phyloP scores from a whole-genome alignment of 2,329 filamentous ascomycete species.

The Exserohilum turcica region DNA sequence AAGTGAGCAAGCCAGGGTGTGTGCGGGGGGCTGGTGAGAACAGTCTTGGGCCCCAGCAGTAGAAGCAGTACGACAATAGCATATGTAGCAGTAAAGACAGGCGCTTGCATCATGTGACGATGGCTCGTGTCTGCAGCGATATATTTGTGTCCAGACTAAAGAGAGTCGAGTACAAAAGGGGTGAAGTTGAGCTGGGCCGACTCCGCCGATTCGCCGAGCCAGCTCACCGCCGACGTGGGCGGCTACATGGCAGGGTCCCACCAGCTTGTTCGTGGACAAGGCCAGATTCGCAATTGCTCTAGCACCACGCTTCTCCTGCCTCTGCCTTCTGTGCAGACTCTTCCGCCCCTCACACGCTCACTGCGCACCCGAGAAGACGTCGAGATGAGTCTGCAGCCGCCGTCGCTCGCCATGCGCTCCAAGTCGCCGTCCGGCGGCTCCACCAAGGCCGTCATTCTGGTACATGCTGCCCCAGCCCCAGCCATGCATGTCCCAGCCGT shows the following conservation, averaged over 20 bases:
- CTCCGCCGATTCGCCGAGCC: conserved; percentile 22
- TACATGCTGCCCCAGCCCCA: conserved; percentile 55
- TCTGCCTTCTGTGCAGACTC: not conserved
- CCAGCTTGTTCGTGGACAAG: conserved; percentile 27
- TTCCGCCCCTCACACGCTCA: not conserved
- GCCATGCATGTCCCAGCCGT: conserved; percentile 4
- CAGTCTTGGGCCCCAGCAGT: not conserved
- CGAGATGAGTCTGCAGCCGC: conserved; percentile 47
- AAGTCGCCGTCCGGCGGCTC: conserved; percentile 51
- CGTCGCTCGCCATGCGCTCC: conserved; percentile 43
- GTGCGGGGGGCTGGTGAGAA: not conserved
- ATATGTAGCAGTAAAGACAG: not conserved
- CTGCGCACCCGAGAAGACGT: not conserved
- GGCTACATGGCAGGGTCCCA: conserved; percentile 32
- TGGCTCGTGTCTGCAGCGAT: too few relatives aligned
- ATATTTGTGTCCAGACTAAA: not conserved
- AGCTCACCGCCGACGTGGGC: conserved; percentile 33
- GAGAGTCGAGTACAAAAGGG: conserved; percentile 17
- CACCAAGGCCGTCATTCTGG: conserved; percentile 94
- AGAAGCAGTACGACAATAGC: not conserved
- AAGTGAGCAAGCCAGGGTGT: not conserved
- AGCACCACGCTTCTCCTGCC: conserved; percentile 16
- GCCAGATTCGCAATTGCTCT: conserved; percentile 34
- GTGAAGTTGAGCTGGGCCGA: conserved; percentile 17
- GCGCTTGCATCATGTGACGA: not conserved